Evolutionary conservation across 2,329 filamentous ascomycete species (phyloP).

Genomic region (Colletotrichum karsti): DNA sequence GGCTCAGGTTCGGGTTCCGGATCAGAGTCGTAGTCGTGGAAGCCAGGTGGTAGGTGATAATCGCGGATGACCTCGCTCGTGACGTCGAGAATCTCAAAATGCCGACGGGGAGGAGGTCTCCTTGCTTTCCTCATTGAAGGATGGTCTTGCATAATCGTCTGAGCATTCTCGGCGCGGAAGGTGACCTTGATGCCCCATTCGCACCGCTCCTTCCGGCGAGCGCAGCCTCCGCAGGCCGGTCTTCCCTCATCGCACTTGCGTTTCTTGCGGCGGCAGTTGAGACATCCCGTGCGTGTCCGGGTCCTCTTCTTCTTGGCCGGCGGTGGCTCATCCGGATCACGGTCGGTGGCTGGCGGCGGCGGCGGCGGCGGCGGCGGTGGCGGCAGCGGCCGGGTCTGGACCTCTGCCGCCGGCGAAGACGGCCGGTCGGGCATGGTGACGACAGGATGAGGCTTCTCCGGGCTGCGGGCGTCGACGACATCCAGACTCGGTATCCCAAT

Average conservation of each 20-base stretch:
- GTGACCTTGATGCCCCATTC: constrained; percentile 48
- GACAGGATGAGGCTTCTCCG: not conserved
- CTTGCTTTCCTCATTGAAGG: constrained; percentile 43
- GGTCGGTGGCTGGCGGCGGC: not conserved
- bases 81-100: constrained; percentile 46
- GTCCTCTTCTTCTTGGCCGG: constrained; percentile 37
- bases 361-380: not conserved
- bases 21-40: constrained; percentile 21
- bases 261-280: constrained; percentile 49
- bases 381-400: not conserved
- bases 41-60: constrained; percentile 37
- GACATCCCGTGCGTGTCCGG: constrained; percentile 44
- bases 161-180: constrained; percentile 46
- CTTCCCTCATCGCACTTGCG: constrained; percentile 47
- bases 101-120: constrained; percentile 33
- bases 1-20: not conserved
- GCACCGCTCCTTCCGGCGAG: constrained; percentile 40
- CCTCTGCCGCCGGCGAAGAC: not conserved
- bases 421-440: not conserved
- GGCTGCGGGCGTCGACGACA: not conserved
- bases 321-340: constrained; percentile 11
- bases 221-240: constrained; percentile 44
- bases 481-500: constrained; percentile 4
- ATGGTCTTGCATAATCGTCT: constrained; percentile 39
- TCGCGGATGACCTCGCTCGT: constrained; percentile 47